Conservation (phyloP, 345 rosid species). For the Euphorbia peplus region DNA sequence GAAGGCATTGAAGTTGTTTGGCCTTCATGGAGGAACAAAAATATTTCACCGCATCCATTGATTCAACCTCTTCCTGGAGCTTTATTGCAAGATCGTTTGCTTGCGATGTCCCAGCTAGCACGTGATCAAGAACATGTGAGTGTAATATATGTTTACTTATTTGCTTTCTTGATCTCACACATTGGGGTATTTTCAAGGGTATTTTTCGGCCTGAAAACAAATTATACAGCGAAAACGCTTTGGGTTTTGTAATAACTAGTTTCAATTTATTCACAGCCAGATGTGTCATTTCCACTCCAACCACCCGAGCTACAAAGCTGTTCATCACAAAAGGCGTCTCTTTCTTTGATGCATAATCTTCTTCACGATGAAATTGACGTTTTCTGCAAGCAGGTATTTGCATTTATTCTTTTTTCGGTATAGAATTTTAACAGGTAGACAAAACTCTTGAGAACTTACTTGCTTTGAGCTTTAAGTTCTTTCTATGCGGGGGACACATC, state of each 20-base stretch:
- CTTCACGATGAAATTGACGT: constrained; percentile 82
- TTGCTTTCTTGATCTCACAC: too few species aligned
- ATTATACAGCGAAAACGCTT: too few species aligned
- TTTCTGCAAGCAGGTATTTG: constrained; percentile 77
- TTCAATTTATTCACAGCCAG: constrained; percentile 69
- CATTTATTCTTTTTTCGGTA: constrained; percentile 9
- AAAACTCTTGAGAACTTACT: neutral
- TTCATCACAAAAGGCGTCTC: constrained; percentile 51
- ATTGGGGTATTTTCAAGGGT: too few species aligned
- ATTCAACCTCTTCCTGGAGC: constrained; percentile 85
- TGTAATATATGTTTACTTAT: constrained; percentile 8
- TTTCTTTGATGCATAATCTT: constrained; percentile 59
- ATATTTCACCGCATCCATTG: constrained; percentile 64
- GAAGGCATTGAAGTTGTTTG: constrained; percentile 91
- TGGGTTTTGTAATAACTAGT: constrained; percentile 21
- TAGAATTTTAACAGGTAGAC: constrained; percentile 13
- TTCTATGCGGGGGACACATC: neutral
- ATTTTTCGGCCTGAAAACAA: too few species aligned
- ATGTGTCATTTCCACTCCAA: constrained; percentile 78
- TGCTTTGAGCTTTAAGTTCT: constrained; percentile 4
- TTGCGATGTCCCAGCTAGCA: constrained; percentile 84
- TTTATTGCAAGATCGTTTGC: constrained; percentile 76
- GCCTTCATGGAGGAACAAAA: constrained; percentile 94
- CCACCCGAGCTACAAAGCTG: constrained; percentile 62
- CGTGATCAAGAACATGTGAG: constrained; percentile 96